Conservation (phyloP, 148 eudicot genomes). For the Camellia japonica region DNA sequence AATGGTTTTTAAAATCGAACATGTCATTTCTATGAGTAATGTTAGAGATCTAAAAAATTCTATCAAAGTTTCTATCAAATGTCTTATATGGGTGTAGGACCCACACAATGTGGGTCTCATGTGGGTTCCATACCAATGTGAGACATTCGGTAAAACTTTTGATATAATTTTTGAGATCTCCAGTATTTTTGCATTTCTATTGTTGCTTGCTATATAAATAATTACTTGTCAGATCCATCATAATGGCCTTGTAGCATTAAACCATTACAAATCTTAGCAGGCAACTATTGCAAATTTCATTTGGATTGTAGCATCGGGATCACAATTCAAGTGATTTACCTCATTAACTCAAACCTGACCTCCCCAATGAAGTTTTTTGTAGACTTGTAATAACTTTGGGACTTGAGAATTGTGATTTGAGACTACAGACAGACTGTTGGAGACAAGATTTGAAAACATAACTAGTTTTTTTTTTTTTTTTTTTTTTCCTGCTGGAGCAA, state of each 20-base stretch:
- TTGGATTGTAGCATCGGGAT: background rate
- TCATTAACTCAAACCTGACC: background rate
- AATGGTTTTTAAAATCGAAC: background rate
- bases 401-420: background rate
- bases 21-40: background rate
- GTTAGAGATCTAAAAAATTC: too few species aligned
- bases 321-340: background rate
- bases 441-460: background rate
- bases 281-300: background rate
- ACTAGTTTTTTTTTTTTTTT: background rate
- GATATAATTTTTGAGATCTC: too few species aligned
- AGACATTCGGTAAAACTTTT: too few species aligned
- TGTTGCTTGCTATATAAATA: background rate
- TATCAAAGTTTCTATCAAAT: too few species aligned
- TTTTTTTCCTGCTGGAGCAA: background rate
- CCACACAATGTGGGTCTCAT: too few species aligned
- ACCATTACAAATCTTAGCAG: conserved; percentile 7
- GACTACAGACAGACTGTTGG: background rate
- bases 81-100: too few species aligned
- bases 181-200: background rate
- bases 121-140: too few species aligned
- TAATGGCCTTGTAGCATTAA: background rate
- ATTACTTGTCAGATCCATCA: background rate
- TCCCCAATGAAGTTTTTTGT: background rate
- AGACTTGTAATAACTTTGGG: background rate